phyloP scores from a whole-genome alignment of 345 rosid species.

The Eucalyptus polybractea region DNA sequence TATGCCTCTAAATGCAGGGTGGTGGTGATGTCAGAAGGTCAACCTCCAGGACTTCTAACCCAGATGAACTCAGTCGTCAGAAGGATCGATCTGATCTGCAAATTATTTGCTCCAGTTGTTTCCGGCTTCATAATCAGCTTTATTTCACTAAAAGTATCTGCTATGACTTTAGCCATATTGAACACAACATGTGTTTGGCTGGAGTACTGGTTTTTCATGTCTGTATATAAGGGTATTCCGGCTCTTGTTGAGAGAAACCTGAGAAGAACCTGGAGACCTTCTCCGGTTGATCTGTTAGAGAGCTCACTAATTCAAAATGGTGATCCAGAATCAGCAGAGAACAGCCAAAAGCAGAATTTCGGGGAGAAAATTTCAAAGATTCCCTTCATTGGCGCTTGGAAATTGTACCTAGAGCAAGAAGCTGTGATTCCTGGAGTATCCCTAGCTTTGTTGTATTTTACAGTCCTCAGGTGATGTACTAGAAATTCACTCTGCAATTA shows the following conservation, averaged over 20 bases:
- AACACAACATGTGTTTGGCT: conserved; percentile 46
- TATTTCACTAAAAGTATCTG: conserved; percentile 61
- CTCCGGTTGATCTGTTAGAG: too few species aligned
- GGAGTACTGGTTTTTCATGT: conserved; percentile 68
- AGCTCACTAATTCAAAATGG: too few species aligned
- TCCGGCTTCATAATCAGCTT: conserved; percentile 79
- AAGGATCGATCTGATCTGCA: conserved; percentile 69
- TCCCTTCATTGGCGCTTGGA: too few species aligned
- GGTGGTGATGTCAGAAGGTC: conserved; percentile 71
- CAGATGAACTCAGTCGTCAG: conserved; percentile 62
- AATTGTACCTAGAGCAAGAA: conserved; percentile 41
- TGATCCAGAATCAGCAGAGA: too few species aligned
- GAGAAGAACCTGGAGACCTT: conserved; percentile 9
- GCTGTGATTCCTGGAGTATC: conserved; percentile 60
- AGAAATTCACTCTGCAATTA: neutral
- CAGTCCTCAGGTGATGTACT: conserved; percentile 56
- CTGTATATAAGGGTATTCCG: conserved; percentile 56
- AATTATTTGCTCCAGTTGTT: conserved; percentile 72
- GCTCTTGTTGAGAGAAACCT: conserved; percentile 29
- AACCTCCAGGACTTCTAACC: conserved; percentile 48
- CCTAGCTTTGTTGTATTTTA: conserved; percentile 65
- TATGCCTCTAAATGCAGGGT: conserved; percentile 29
- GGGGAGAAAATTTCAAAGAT: conserved; percentile 22
- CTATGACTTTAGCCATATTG: conserved; percentile 51
- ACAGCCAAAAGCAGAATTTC: neutral